Evolutionary conservation across 257 asterid species (phyloP), one percentile per base, ranked within the genome.

Genomic region (Salvia rosmarinus): DNA sequence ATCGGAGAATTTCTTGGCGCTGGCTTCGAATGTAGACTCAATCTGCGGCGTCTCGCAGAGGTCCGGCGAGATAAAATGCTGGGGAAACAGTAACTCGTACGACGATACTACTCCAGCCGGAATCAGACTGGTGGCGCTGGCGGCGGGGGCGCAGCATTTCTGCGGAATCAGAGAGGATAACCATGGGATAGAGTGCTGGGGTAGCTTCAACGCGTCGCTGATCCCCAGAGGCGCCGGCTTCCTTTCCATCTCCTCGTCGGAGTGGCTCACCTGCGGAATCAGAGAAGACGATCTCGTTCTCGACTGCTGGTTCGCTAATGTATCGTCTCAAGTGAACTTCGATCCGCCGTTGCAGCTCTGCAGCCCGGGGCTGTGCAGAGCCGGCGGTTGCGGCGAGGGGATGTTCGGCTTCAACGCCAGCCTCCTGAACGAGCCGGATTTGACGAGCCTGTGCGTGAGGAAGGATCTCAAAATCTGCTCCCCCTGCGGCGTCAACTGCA

Each of bases 311-410:
- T 91, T 82, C 43, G 67, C 92, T 0, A 79, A 82, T 56, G 71
- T 80, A 3, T 74, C 83, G 0, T 77, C 86, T 0, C 75, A 81
- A 6, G 66, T 64, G 5, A 76, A 79, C 74, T 88, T 86, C 65
- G 94, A 88, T 77, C 99, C 99, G 32, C 99, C 99, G 0, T 64
- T 94, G 88, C 88, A 94, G 93, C 70, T 94, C 67, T 94, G 98
- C 67, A 94, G 98, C 68, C 99, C 99, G 0, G 98, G 99, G 0
- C 77, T 91, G 30, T 94, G 99, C 71, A 79, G 76, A 11, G 77
- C 93, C 4, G 81, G 79, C 51, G 17, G 74, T 5, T 94, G 99
- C 20, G 84, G 89, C 0, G 87, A 83, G 47, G 87, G 87, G 25
- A 84, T 75, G 84, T 94, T 91, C 71, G 83, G 93, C 3, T 94